Percentiles rank a stretch among this genome's conserved stretches.
Evolutionary conservation across 805 yeast species (phyloP).

Genomic region (Huiozyma sinensis): DNA sequence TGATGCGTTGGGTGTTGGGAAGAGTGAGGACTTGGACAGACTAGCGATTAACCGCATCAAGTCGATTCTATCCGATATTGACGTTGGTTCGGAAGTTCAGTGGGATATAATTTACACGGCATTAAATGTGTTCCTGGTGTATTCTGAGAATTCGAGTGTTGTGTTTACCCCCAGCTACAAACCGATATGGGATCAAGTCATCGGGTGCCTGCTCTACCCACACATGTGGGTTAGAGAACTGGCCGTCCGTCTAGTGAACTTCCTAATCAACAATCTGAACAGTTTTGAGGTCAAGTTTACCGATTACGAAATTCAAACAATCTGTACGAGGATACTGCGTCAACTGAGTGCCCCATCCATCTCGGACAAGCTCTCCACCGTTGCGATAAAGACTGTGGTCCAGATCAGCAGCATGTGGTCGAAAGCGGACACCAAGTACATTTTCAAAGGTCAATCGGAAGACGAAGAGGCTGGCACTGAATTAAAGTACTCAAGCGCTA

Average conservation of each 20-base stretch:
- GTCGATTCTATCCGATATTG: conserved; percentile 28
- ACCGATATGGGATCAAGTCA: conserved; percentile 40
- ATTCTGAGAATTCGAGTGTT: conserved; percentile 30
- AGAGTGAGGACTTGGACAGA: conserved; percentile 31
- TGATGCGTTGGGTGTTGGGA: conserved; percentile 35
- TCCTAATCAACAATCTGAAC: conserved; percentile 35
- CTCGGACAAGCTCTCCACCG: conserved; percentile 49
- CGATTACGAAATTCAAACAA: conserved; percentile 47
- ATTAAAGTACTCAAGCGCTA: conserved; percentile 15
- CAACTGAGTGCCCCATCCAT: conserved; percentile 76
- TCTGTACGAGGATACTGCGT: conserved; percentile 57
- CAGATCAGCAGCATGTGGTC: conserved; percentile 55
- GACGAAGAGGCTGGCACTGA: conserved; percentile 17
- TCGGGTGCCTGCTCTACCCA: conserved; percentile 60
- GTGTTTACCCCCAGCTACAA: conserved; percentile 26
- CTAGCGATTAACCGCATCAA: conserved; percentile 30
- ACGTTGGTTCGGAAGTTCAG: conserved; percentile 35
- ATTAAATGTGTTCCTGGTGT: conserved; percentile 39
- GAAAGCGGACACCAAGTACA: conserved; percentile 30
- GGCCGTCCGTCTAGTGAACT: conserved; percentile 49
- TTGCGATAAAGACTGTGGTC: conserved; percentile 57
- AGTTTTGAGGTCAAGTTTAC: conserved; percentile 27
- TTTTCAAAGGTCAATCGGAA: conserved; percentile 14
- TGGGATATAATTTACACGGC: conserved; percentile 77
- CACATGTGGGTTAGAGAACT: conserved; percentile 83